phyloP scores from a whole-genome alignment of 106 monocot genomes.

The Dendrobium huoshanense region DNA sequence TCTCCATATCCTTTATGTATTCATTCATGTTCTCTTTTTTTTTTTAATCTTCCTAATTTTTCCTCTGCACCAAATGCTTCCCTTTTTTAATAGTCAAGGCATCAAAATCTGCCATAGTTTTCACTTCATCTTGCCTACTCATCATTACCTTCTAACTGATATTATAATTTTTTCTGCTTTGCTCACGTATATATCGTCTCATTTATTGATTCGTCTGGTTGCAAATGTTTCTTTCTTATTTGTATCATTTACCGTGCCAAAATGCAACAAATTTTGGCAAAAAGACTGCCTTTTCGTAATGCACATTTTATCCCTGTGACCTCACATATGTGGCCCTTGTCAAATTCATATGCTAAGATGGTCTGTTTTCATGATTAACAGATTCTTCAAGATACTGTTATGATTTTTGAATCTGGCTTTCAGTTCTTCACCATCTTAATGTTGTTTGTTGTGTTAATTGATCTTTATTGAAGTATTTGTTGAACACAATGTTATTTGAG shows the following conservation, averaged over 20 bases:
- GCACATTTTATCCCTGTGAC: background rate
- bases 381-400: background rate
- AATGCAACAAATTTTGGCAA: background rate
- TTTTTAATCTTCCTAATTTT: background rate
- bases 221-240: background rate
- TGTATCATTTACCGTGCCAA: background rate
- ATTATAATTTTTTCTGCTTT: background rate
- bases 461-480: background rate
- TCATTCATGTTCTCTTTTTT: background rate
- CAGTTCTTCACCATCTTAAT: background rate
- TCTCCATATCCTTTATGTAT: background rate
- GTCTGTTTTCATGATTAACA: background rate
- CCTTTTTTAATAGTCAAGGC: background rate
- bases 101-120: background rate
- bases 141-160: background rate
- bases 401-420: background rate
- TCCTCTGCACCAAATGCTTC: background rate
- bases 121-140: background rate
- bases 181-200: background rate
- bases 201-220: background rate
- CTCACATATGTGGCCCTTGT: background rate
- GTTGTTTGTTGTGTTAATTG: background rate
- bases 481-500: background rate
- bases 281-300: too few species aligned
- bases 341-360: background rate